Conservation (phyloP, 106 monocot species). For the Cymbidium sinense region DNA sequence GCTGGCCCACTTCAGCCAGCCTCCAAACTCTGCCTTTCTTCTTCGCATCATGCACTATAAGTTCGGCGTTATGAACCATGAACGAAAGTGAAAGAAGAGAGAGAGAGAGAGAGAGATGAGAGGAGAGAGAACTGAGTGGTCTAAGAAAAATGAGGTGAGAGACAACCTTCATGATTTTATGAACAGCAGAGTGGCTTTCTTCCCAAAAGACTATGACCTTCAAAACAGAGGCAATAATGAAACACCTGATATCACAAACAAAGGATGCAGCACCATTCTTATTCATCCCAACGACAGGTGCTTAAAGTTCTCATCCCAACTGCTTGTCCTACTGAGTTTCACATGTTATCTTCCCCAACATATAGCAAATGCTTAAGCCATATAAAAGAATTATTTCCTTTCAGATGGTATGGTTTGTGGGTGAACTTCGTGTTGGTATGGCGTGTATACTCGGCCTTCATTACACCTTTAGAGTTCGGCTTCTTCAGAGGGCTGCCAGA, state of each 20-base stretch:
- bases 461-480: slow-evolving; percentile 76
- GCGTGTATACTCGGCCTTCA: slow-evolving; percentile 63
- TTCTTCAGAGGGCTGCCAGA: slow-evolving; percentile 58
- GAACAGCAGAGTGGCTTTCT: slow-evolving; percentile 36
- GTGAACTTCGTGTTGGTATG: slow-evolving; percentile 37
- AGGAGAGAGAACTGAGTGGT: slow-evolving; percentile 1
- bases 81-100: background rate
- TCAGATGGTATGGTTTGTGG: slow-evolving; percentile 46
- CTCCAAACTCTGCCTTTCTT: too few relatives aligned
- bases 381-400: background rate
- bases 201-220: slow-evolving; percentile 34
- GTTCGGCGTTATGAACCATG: background rate
- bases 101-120: slow-evolving; percentile 3
- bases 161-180: slow-evolving; percentile 44
- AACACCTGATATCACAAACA: slow-evolving; percentile 12
- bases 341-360: too few relatives aligned
- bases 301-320: background rate
- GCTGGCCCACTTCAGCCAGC: too few relatives aligned
- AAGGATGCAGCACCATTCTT: slow-evolving; percentile 24
- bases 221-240: background rate
- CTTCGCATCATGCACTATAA: too few relatives aligned
- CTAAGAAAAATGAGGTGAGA: slow-evolving; percentile 18
- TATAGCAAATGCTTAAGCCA: too few relatives aligned
- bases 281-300: slow-evolving; percentile 69
- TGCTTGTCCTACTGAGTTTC: too few relatives aligned